These are phyloP conservation scores for Glycine tomentella DNA, from an alignment of 306 rosid genomes.

Conservation along the genomic window DNA sequence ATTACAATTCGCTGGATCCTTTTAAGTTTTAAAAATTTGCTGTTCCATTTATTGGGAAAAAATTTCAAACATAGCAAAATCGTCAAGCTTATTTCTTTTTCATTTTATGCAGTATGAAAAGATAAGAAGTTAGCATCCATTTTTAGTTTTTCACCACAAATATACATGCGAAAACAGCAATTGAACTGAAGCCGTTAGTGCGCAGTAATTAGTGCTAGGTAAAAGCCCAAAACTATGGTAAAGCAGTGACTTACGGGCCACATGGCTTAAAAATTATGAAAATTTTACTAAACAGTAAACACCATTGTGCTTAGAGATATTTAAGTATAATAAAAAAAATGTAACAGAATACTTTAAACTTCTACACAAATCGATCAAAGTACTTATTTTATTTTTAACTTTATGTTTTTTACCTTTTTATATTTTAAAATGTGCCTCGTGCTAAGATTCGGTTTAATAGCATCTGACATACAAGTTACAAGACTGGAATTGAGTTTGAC, in stretches of 20 bases:
- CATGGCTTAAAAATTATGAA: not conserved
- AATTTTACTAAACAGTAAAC: not conserved
- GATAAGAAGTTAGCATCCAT: not conserved
- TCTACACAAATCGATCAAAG: not conserved
- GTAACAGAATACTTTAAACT: not conserved
- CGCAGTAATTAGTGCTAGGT: not conserved
- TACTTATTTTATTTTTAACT: too few species aligned
- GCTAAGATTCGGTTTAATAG: too few species aligned
- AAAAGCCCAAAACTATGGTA: not conserved
- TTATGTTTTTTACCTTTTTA: too few species aligned
- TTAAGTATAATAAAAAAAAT: not conserved
- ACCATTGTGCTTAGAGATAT: not conserved
- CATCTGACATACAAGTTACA: too few species aligned
- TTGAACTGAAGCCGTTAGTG: not conserved
- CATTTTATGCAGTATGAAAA: not conserved
- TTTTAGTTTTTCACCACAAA: not conserved
- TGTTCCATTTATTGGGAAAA: not conserved
- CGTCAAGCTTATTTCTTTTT: not conserved
- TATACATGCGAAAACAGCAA: not conserved
- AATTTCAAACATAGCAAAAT: not conserved
- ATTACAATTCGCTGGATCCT: not conserved
- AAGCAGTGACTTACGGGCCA: not conserved
- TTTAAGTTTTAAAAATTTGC: slow-evolving; percentile 9
- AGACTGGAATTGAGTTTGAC: too few species aligned
- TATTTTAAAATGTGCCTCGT: too few species aligned